A percentile compares a stretch with the other conserved stretches of the same genome.
These are phyloP conservation scores for Thermothielavioides terrestris DNA, from an alignment of 495 filamentous ascomycete species.

Conservation along the genomic window DNA sequence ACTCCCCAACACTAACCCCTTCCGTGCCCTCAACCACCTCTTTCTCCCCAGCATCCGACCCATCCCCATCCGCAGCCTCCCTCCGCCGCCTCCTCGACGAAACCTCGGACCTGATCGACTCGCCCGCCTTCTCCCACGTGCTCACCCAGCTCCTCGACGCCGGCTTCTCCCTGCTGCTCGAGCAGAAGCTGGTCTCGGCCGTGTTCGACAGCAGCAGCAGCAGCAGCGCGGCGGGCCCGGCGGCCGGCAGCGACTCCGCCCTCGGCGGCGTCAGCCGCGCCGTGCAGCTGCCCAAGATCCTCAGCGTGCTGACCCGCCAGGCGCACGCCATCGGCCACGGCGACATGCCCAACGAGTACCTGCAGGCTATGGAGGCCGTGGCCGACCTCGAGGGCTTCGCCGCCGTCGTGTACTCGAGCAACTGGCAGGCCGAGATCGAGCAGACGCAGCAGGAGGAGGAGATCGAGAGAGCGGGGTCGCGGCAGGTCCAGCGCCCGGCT, in stretches of 20 bases:
- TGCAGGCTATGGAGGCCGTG: slow-evolving; percentile 73
- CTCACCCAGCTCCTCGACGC: slow-evolving; percentile 79
- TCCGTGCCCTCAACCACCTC: slow-evolving; percentile 61
- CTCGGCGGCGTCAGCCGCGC: slow-evolving; percentile 42
- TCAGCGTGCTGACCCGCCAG: slow-evolving; percentile 79
- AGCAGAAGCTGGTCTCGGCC: slow-evolving; percentile 65
- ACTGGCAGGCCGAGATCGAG: slow-evolving; percentile 69
- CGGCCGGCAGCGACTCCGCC: not conserved
- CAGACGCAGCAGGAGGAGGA: not conserved
- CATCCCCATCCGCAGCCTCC: slow-evolving; percentile 34
- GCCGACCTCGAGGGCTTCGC: slow-evolving; percentile 88
- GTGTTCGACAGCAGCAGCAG: slow-evolving; percentile 57
- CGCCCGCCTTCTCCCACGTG: slow-evolving; percentile 76
- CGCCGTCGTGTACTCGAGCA: slow-evolving; percentile 87
- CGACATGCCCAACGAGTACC: slow-evolving; percentile 72
- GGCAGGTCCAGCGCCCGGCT: too few relatives aligned
- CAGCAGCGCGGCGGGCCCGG: slow-evolving; percentile 35
- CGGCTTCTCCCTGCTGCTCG: slow-evolving; percentile 71
- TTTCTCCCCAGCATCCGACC: slow-evolving; percentile 19
- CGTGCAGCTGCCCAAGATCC: slow-evolving; percentile 76
- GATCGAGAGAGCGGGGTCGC: not conserved
- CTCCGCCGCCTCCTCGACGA: slow-evolving; percentile 89
- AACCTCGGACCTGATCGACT: slow-evolving; percentile 91
- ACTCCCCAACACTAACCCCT: slow-evolving; percentile 3
- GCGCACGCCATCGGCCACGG: slow-evolving; percentile 82